A percentile compares a stretch with the other conserved stretches of the same genome.
phyloP scores from a whole-genome alignment of 75 land plant genomes.

The Picea sitchensis region DNA sequence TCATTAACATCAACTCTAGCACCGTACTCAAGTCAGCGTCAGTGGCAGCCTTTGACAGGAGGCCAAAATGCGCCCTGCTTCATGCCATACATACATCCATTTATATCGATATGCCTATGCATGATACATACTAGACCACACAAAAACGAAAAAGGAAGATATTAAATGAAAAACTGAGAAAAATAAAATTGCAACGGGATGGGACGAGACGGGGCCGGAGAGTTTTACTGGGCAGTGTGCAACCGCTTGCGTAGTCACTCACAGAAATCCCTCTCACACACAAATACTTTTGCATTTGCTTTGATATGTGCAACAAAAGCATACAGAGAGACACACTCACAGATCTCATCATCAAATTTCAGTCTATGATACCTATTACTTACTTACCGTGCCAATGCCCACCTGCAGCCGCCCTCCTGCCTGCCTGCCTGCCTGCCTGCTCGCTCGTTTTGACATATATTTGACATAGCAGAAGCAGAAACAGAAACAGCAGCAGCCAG shows the following conservation, averaged over 20 bases:
- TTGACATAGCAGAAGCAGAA: background rate
- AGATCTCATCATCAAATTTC: slow-evolving; percentile 6
- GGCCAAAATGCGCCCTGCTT: background rate
- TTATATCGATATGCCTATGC: background rate
- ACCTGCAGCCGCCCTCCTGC: background rate
- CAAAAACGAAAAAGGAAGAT: background rate
- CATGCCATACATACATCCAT: background rate
- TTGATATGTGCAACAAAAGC: background rate
- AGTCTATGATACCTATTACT: background rate
- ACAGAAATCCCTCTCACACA: background rate
- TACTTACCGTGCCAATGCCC: slow-evolving; percentile 7
- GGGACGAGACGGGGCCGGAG: background rate
- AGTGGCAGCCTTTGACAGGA: slow-evolving; percentile 4
- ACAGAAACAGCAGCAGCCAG: too few species aligned
- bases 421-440: background rate
- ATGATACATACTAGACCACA: slow-evolving; percentile 4
- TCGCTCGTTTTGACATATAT: background rate
- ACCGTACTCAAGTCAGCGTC: slow-evolving; percentile 10
- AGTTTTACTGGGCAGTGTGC: slow-evolving; percentile 11
- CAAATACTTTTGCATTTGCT: background rate
- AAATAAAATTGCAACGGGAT: background rate
- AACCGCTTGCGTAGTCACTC: slow-evolving; percentile 6
- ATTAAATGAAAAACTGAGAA: background rate
- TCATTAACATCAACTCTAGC: background rate
- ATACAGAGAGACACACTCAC: background rate